These are phyloP conservation scores for Aspergillus pseudotamarii DNA, from an alignment of 2,329 filamentous ascomycete species.

Conservation along the genomic window DNA sequence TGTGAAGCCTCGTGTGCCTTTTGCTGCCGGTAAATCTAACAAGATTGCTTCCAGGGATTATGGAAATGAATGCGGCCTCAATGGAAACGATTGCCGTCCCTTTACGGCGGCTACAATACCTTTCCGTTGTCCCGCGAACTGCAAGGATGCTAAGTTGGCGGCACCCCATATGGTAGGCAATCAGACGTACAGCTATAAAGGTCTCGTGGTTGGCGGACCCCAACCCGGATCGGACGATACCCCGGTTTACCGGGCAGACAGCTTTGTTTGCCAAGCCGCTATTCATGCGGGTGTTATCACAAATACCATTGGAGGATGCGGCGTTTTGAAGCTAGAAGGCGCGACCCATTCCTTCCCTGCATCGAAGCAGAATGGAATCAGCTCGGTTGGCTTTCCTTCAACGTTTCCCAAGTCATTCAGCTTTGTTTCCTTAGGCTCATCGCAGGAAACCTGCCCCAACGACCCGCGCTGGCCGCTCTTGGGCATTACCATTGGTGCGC, in stretches of 20 bases:
- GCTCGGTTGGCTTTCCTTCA: conserved; percentile 77
- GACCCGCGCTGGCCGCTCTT: conserved; percentile 86
- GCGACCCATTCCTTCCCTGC: conserved; percentile 64
- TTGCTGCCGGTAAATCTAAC: neutral
- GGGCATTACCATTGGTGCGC: conserved; percentile 78
- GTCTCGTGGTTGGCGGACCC: conserved; percentile 56
- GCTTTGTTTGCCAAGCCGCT: conserved; percentile 81
- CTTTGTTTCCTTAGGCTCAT: conserved; percentile 65
- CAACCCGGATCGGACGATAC: conserved; percentile 37
- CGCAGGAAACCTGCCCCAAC: conserved; percentile 63
- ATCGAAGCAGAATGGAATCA: conserved; percentile 72
- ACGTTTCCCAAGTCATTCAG: conserved; percentile 87
- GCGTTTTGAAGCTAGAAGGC: conserved; percentile 75
- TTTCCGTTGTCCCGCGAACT: conserved; percentile 61
- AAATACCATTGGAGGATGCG: conserved; percentile 74
- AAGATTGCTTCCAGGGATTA: conserved; percentile 33
- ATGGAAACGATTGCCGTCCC: conserved; percentile 59
- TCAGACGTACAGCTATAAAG: conserved; percentile 53
- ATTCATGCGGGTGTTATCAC: conserved; percentile 81
- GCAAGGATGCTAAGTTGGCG: conserved; percentile 49
- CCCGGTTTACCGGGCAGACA: conserved; percentile 82
- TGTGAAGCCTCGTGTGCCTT: neutral
- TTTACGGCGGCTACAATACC: conserved; percentile 56
- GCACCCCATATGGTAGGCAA: conserved; percentile 57
- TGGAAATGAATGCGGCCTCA: conserved; percentile 54